A percentile compares a stretch with the other conserved stretches of the same genome.
These are phyloP conservation scores for Kluyveromyces wickerhamii DNA, from an alignment of 805 yeast species.

Conservation along the genomic window DNA sequence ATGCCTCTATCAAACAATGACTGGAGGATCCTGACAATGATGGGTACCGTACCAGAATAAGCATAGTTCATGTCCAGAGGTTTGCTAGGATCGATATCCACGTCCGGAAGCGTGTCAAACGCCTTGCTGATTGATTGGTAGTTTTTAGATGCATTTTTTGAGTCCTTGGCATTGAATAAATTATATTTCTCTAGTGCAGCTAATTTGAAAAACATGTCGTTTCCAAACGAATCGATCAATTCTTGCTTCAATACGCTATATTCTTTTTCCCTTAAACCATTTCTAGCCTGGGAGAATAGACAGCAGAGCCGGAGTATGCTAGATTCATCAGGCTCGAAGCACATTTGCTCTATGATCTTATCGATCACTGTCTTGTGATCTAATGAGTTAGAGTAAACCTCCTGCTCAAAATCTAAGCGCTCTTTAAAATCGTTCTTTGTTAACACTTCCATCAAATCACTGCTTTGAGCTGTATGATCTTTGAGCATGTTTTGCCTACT, in stretches of 20 bases:
- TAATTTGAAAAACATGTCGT: conserved; percentile 26
- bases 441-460: conserved; percentile 40
- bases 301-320: conserved; percentile 47
- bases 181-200: conserved; percentile 18
- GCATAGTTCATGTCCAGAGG: conserved; percentile 40
- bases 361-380: conserved; percentile 33
- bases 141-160: conserved; percentile 3
- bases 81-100: conserved; percentile 11
- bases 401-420: conserved; percentile 59
- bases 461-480: conserved; percentile 69
- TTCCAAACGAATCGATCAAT: conserved; percentile 58
- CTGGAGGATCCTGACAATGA: conserved; percentile 62
- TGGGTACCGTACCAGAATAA: conserved; percentile 77
- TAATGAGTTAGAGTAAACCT: conserved; percentile 47
- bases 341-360: conserved; percentile 42
- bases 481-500: conserved; percentile 58
- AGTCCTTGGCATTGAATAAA: conserved; percentile 15
- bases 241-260: conserved; percentile 46
- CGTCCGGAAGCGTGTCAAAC: conserved; percentile 9
- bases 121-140: conserved; percentile 6
- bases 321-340: conserved; percentile 31
- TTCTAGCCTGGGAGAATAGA: conserved; percentile 52
- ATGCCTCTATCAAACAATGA: conserved; percentile 52
- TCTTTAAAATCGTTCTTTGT: conserved; percentile 31
- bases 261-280: conserved; percentile 64